These are phyloP conservation scores for Echeveria elegans DNA, from an alignment of 164 flowering plant genomes.

Conservation along the genomic window DNA sequence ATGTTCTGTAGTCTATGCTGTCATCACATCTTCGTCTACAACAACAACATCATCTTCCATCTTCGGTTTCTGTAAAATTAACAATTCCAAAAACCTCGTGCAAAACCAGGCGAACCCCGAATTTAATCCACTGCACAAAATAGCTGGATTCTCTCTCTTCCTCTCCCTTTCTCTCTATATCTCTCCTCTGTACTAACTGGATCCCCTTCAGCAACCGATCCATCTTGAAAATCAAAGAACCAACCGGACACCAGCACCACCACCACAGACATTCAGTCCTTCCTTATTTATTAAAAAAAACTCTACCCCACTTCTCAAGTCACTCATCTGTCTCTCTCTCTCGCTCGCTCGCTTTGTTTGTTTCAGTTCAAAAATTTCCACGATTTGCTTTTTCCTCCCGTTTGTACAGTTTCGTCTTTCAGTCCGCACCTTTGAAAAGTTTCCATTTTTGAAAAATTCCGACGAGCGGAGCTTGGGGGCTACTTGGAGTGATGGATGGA, in stretches of 20 bases:
- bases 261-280: not conserved
- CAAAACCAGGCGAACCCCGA: slow-evolving; percentile 5
- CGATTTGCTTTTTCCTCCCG: no score
- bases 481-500: not conserved
- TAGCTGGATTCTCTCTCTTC: not conserved
- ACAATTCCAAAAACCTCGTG: slow-evolving; percentile 2
- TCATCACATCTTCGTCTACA: not conserved
- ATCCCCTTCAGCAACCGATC: not conserved
- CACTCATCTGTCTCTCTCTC: not conserved
- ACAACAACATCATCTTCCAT: not conserved
- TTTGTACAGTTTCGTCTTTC: not conserved
- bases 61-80: not conserved
- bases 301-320: no score
- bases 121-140: not conserved
- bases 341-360: no score
- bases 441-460: not conserved
- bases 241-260: no score
- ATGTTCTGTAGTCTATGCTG: no score
- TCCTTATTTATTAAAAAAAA: no score
- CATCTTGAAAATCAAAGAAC: not conserved
- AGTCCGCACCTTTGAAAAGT: not conserved
- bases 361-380: no score
- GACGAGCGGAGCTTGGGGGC: not conserved
- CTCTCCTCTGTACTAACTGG: not conserved
- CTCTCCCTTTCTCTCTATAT: not conserved